Percentiles rank a stretch among this genome's conserved stretches.
Conservation (phyloP, 495 filamentous ascomycete genomes). For the Jackrogersella minutella region DNA sequence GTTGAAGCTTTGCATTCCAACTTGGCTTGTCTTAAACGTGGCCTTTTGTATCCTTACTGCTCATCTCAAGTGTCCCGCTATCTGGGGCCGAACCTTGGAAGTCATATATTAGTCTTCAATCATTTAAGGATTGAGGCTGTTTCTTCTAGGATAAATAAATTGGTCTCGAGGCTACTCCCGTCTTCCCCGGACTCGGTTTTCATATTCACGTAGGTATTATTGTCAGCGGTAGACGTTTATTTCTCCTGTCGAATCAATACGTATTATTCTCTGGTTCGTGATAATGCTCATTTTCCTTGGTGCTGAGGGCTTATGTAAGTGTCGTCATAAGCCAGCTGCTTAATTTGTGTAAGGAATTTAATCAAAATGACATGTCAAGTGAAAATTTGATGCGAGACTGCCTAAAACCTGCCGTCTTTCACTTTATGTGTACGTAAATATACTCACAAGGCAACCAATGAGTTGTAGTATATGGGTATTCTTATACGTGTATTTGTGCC, state of each 20-base stretch:
- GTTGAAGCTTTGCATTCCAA: neutral
- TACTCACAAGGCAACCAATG: constrained; percentile 12
- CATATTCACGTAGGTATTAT: constrained; percentile 2
- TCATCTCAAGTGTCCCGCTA: constrained; percentile 11
- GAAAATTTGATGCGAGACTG: constrained; percentile 9
- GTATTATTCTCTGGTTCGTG: neutral
- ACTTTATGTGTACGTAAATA: neutral
- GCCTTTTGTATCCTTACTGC: constrained; percentile 25
- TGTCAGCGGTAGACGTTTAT: too few species aligned
- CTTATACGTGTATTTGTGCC: constrained; percentile 9
- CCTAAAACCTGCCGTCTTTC: constrained; percentile 5
- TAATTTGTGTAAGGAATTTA: too few species aligned
- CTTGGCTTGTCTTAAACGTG: constrained; percentile 17
- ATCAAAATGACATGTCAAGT: constrained; percentile 22
- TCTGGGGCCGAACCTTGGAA: neutral
- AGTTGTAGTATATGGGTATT: neutral
- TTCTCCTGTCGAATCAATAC: constrained; percentile 2
- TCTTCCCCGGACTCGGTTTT: constrained; percentile 29
- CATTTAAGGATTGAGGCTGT: constrained; percentile 18
- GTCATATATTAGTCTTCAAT: neutral
- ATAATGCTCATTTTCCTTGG: too few species aligned
- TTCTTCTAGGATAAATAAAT: constrained; percentile 2
- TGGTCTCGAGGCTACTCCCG: constrained; percentile 19
- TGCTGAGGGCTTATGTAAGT: too few species aligned
- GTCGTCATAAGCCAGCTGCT: too few species aligned